A percentile compares a stretch with the other conserved stretches of the same genome.
These are phyloP conservation scores for Aspergillus oerlinghausenensis DNA, from an alignment of 2,329 filamentous ascomycete species.

Conservation along the genomic window DNA sequence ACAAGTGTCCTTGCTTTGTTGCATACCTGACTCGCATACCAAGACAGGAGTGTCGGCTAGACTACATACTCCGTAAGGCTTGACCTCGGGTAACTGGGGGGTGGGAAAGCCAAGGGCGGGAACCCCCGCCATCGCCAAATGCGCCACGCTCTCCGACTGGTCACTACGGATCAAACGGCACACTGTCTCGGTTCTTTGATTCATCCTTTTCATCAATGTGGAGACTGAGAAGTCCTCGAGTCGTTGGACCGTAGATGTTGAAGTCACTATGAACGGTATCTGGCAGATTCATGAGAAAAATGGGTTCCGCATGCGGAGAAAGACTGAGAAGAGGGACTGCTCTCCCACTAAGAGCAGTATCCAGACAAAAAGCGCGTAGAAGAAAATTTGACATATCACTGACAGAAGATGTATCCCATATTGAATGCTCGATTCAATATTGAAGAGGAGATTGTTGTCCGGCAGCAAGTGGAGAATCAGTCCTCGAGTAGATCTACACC, in stretches of 20 bases:
- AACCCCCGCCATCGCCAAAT: neutral
- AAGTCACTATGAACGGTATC: neutral
- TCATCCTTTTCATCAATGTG: neutral
- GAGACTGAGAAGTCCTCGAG: neutral
- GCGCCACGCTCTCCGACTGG: neutral
- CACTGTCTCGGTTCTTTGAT: neutral
- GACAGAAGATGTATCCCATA: neutral
- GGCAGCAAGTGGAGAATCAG: neutral
- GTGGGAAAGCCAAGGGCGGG: neutral
- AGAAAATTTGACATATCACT: neutral
- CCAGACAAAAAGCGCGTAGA: neutral
- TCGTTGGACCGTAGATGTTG: neutral
- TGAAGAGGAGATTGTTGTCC: neutral
- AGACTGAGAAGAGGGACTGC: neutral
- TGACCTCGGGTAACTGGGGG: conserved; percentile 4
- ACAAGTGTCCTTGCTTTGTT: neutral
- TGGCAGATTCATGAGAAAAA: neutral
- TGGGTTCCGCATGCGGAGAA: neutral
- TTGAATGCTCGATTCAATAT: neutral
- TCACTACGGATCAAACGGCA: conserved; percentile 6
- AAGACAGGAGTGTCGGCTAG: neutral
- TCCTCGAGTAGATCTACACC: neutral
- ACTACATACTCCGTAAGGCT: neutral
- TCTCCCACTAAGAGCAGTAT: neutral
- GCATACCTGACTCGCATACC: neutral